Conservation (phyloP, 441 rosid species). For the Monsonia emarginata region DNA sequence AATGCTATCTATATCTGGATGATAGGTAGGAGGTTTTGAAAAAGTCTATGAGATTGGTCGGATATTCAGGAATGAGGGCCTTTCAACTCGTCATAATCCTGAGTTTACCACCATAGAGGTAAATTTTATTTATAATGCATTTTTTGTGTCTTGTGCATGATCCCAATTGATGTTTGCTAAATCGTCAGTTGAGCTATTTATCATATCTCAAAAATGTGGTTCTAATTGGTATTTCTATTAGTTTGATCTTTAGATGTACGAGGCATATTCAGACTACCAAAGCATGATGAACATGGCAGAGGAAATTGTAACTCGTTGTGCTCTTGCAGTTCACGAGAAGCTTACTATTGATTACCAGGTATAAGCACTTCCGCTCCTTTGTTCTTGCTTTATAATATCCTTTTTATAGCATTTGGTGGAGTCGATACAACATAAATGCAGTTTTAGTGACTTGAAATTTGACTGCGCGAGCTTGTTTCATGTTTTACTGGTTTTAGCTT, state of each 20-base stretch:
- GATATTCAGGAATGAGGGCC: constrained; percentile 90
- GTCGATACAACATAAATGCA: background rate
- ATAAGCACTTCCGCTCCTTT: constrained; percentile 10
- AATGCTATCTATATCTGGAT: constrained; percentile 14
- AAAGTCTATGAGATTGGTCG: constrained; percentile 93
- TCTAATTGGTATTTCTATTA: constrained; percentile 22
- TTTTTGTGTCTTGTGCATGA: constrained; percentile 11
- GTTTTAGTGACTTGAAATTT: background rate
- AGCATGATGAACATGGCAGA: constrained; percentile 90
- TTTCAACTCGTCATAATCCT: constrained; percentile 94
- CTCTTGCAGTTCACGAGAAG: constrained; percentile 69
- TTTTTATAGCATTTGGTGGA: background rate
- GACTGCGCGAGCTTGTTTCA: background rate
- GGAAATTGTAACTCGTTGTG: constrained; percentile 67
- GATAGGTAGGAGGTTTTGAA: constrained; percentile 93
- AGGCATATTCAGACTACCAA: constrained; percentile 90
- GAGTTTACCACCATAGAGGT: constrained; percentile 99
- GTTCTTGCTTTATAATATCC: background rate
- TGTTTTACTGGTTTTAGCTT: background rate
- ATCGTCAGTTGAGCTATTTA: background rate
- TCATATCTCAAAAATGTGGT: constrained; percentile 4
- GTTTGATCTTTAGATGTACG: constrained; percentile 68
- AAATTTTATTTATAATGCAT: constrained; percentile 16
- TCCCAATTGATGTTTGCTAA: constrained; percentile 3
- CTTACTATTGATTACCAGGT: constrained; percentile 81